Evolutionary conservation across 257 asterid genomes (phyloP).

Genomic region (Hygrophila difformis): DNA sequence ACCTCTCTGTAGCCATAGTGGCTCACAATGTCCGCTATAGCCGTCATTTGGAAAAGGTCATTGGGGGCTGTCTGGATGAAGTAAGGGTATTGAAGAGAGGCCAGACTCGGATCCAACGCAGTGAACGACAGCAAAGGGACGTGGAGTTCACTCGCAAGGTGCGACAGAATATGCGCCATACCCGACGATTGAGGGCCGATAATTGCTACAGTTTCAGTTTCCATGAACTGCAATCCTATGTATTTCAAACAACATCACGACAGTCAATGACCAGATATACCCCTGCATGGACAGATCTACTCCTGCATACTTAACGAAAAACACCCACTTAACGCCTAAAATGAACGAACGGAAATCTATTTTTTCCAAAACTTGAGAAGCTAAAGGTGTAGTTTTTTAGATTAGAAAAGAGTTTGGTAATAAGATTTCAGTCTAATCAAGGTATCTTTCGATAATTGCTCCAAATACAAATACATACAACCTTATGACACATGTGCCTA

Average conservation of each 20-base stretch:
- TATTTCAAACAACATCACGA: not conserved
- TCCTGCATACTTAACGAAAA: too few species aligned
- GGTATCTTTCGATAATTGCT: too few species aligned
- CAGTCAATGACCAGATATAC: not conserved
- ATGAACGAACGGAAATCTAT: not conserved
- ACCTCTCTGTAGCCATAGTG: slow-evolving; percentile 56
- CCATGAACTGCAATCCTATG: slow-evolving; percentile 71
- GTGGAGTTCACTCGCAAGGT: slow-evolving; percentile 75
- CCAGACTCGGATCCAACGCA: slow-evolving; percentile 62
- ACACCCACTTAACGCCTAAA: too few species aligned
- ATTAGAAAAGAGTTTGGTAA: too few species aligned
- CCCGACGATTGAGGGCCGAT: slow-evolving; percentile 83
- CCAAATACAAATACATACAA: too few species aligned
- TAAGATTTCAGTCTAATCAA: too few species aligned
- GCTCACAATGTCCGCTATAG: slow-evolving; percentile 62
- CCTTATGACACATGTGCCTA: too few species aligned
- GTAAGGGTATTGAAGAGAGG: slow-evolving; percentile 81
- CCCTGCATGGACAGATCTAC: not conserved
- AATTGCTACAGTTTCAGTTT: slow-evolving; percentile 59
- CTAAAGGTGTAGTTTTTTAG: too few species aligned
- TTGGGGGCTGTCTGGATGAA: slow-evolving; percentile 74
- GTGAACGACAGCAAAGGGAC: slow-evolving; percentile 82
- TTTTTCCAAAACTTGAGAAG: too few species aligned
- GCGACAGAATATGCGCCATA: slow-evolving; percentile 75
- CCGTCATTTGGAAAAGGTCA: slow-evolving; percentile 64